These are phyloP conservation scores for Epicoccum nigrum DNA, from an alignment of 2,329 filamentous ascomycete genomes.

Conservation along the genomic window DNA sequence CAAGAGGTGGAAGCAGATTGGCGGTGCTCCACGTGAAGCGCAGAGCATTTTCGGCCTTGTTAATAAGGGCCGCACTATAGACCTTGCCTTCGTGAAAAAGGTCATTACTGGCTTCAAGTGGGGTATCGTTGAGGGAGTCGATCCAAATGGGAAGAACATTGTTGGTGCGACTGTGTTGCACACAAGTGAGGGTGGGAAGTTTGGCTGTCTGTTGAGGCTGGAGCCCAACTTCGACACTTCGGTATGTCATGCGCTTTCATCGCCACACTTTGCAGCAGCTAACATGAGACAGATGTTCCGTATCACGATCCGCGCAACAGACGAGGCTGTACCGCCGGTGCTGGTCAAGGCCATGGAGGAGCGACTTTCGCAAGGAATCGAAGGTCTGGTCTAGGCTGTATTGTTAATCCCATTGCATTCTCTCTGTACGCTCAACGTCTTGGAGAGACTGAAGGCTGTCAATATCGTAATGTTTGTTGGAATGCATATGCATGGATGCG, in stretches of 20 bases:
- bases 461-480: conserved; percentile 25
- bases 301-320: conserved; percentile 89
- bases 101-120: conserved; percentile 86
- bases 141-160: conserved; percentile 91
- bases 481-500: conserved; percentile 13
- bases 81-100: conserved; percentile 71
- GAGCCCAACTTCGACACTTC: conserved; percentile 93
- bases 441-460: background rate
- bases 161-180: conserved; percentile 89
- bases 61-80: conserved; percentile 67
- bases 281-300: conserved; percentile 80
- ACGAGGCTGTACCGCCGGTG: conserved; percentile 82
- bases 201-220: conserved; percentile 88
- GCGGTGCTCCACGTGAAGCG: conserved; percentile 82
- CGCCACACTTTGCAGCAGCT: conserved; percentile 11
- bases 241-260: conserved; percentile 62
- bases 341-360: conserved; percentile 89
- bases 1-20: conserved; percentile 99
- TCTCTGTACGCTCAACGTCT: conserved; percentile 4
- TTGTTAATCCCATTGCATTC: conserved; percentile 2
- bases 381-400: conserved; percentile 35
- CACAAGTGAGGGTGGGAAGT: conserved; percentile 84
- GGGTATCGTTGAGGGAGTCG: conserved; percentile 83
- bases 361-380: conserved; percentile 66
- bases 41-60: conserved; percentile 82